Base-by-base conservation (phyloP, 768 basidiomycete genomes). In the Russula ochroleuca region DNA sequence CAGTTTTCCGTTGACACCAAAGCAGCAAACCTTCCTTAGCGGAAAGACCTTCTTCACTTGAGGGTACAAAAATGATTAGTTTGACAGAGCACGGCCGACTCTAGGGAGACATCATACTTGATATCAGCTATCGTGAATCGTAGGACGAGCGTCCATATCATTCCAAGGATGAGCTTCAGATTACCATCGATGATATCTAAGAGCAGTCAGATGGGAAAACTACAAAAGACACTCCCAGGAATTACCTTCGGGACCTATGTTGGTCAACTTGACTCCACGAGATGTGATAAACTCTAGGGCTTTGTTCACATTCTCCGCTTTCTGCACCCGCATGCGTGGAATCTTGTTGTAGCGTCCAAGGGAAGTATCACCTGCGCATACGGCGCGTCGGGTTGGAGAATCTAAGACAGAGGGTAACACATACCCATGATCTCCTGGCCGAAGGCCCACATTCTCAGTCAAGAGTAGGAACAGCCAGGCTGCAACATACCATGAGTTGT, bases 171-270 rank as follows among this genome's bases (percentile, higher is more conserved):
- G 60, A 99, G 88, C 76, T 98, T 99, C 67, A 95, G 75, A 74
- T 96, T 97, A n/a, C 95, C 95, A 74, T 99, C 97, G 61, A 99
- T 94, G 72, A 98, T 97, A 74, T 98, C 96, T 95, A 64, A n/a
- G 55, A 41, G 59, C 4, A 45, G 35, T 38, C 67, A 47, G 63
- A 69, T 35, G 58, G 49, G 38, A 40, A 37, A 40, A 28, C 6
- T 40, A 35, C 49, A 33, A 33, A 8, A 52, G 23, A 51, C 13
- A 19, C 13, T 5, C 5, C 11, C 35, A 73, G 51, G 51, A 15
- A 25, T 31, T 68, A 87, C 94, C 94, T 83, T 98, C 96, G 11
- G 95, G 92, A 17, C 94, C 96, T 65, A 99, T 98, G 75, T 98
- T 98, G 38, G 95, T 98, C 67, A 99, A 79, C 72, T 96, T 95